Base-by-base conservation (phyloP, 257 asterid species). In the Solanum pinnatisectum region DNA sequence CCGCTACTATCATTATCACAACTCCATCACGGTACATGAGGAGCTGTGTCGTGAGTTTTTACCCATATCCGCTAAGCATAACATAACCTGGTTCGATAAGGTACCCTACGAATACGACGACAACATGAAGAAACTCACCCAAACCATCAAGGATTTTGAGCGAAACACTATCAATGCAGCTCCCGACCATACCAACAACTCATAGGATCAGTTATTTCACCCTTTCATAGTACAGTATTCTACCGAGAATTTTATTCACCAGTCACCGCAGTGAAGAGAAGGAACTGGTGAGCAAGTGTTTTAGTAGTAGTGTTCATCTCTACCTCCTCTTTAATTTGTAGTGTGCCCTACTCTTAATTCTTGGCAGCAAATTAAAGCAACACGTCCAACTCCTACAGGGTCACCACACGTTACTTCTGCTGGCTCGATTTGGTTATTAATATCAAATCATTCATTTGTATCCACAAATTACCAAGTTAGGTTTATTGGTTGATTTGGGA, bases 1-100 rank as follows among this genome's bases (percentile, higher is more conserved):
- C 67, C 91, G 87, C 90, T 95, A 95, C 88, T 94, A 89, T 90
- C 98, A 95, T 87, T 95, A 94, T 67, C 98, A 94, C 22, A 97
- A 96, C 42, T 93, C 98, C 35, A 91, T 95, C 13, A 93, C 98
- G 0, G 88, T 92, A 49, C 91, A 97, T 7, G 92, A 90, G 15
- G 98, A 95, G 72, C 97, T 95, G 5, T 95, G 98, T 89, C 90
- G 87, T 16, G 85, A 81, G 30, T 30, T 81, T 81, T 14, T 81
- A 46, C 42, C 85, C 85, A 44, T 46, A 12, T 81, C 85, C 5
- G 25, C 42, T 16, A 81, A 10, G 85, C 85, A 81, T 46, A 81
- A 81, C 87, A 88, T 94, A 32, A 92, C 95, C 9, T 92, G 93
- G 94, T 88, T 92, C 71, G 92, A 94, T 68, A 94, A 92, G 85